Evolutionary conservation across 2,329 filamentous ascomycete species (phyloP), one percentile per base, ranked within the genome.

Genomic region (Lachnellula willkommii): DNA sequence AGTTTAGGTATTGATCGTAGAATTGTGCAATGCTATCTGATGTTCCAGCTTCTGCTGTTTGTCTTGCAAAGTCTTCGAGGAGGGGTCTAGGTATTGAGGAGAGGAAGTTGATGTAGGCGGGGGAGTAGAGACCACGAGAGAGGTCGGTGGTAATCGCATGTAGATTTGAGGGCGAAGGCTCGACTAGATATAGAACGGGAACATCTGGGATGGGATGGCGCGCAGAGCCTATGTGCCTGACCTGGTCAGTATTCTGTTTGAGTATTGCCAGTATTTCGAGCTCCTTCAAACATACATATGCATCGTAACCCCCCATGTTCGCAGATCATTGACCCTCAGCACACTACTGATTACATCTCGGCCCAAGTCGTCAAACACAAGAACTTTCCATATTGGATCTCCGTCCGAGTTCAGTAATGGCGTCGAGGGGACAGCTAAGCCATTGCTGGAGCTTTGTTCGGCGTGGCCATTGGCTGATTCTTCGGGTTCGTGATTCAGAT

Each of bases 261-360:
- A 17, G 22, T n/a, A 47, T 54, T 20, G 20, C 26, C 42, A 40
- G 42, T 32, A 22, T 24, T 53, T 49, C 5, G 32, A 17, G 36
- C 24, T 51, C 35, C 50, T 51, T n/a, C 48, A 36, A 55, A 70
- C 79, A 58, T 80, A 95, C 90, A 96, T 84, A 74, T 96, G 90
- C 79, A 96, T 94, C 40, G 91, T 97, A 53, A 97, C 89, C n/a
- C 95, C 94, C 83, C 94, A 91, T 59, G 88, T 83, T 60, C 95
- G 82, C 69, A 99, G 77, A 74, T 99, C 94, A 69, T 91, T 96
- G 60, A 99, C 94, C 57, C 92, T 83, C 62, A 99, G 78, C 2
- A 99, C 92, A 68, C 92, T 96, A 76, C 91, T 96, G 68, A 99
- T 96, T 57, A 99, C 89, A 81, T 97, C 92, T 71, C 92, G 82